A percentile compares a stretch with the other conserved stretches of the same genome.
These are phyloP conservation scores for Lactarius indigo DNA, from an alignment of 768 basidiomycete species.

Conservation along the genomic window DNA sequence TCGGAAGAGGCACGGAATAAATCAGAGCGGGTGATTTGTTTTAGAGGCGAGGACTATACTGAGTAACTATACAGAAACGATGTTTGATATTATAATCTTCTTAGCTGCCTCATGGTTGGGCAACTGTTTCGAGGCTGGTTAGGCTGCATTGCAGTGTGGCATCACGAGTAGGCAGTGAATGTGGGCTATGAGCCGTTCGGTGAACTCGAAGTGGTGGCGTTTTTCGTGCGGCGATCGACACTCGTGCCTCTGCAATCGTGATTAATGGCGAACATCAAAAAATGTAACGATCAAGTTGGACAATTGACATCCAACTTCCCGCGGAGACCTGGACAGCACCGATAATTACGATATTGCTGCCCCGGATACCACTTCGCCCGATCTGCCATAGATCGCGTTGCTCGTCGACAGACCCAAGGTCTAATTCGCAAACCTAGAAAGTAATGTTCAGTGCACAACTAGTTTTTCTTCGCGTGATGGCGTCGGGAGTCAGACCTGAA, in stretches of 20 bases:
- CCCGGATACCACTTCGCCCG: neutral
- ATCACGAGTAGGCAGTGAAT: no score
- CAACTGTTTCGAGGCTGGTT: no score
- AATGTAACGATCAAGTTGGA: neutral
- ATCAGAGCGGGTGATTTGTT: no score
- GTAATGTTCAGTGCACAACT: neutral
- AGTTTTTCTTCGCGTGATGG: neutral
- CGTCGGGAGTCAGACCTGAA: neutral
- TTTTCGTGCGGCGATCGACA: neutral
- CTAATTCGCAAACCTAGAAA: neutral
- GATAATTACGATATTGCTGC: neutral
- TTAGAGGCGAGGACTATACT: no score
- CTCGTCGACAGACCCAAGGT: neutral
- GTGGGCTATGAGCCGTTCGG: no score
- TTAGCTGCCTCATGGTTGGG: no score
- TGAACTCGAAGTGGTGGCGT: no score
- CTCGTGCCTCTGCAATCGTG: no score
- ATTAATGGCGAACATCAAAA: neutral
- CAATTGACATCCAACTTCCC: neutral
- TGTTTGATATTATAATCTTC: no score
- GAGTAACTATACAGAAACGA: no score
- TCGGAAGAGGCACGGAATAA: no score
- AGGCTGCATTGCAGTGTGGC: no score
- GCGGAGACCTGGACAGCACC: neutral
- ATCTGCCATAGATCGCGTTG: neutral